A percentile compares a stretch with the other conserved stretches of the same genome.
These are phyloP conservation scores for Striga asiatica DNA, from an alignment of 257 asterid genomes.

Conservation along the genomic window DNA sequence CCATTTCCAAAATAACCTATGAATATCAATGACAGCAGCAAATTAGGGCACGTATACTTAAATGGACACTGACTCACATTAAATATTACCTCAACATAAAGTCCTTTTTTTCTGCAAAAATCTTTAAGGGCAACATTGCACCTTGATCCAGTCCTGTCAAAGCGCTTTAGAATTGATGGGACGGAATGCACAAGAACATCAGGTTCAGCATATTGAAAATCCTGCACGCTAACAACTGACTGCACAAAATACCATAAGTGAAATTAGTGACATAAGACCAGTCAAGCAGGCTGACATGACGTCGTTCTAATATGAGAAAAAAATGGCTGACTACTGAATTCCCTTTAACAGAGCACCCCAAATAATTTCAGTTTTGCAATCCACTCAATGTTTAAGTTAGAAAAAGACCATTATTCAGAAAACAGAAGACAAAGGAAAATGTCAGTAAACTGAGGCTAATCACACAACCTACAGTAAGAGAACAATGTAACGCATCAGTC, in stretches of 20 bases:
- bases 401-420: neutral
- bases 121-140: conserved; percentile 54
- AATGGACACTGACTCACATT: neutral
- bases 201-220: conserved; percentile 71
- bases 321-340: neutral
- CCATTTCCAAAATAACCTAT: neutral
- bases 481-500: neutral
- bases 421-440: neutral
- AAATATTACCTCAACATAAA: conserved; percentile 52
- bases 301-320: neutral
- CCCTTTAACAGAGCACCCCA: neutral
- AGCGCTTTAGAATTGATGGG: conserved; percentile 43
- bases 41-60: neutral
- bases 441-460: neutral
- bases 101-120: conserved; percentile 74
- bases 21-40: neutral
- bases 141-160: conserved; percentile 30
- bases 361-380: neutral
- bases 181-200: conserved; percentile 63
- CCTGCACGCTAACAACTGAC: conserved; percentile 47
- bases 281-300: neutral
- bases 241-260: conserved; percentile 23
- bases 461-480: neutral
- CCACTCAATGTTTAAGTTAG: neutral
- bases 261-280: neutral